These are phyloP conservation scores for Trichoderma cornu-damae DNA, from an alignment of 2,329 filamentous ascomycete species.

Conservation along the genomic window DNA sequence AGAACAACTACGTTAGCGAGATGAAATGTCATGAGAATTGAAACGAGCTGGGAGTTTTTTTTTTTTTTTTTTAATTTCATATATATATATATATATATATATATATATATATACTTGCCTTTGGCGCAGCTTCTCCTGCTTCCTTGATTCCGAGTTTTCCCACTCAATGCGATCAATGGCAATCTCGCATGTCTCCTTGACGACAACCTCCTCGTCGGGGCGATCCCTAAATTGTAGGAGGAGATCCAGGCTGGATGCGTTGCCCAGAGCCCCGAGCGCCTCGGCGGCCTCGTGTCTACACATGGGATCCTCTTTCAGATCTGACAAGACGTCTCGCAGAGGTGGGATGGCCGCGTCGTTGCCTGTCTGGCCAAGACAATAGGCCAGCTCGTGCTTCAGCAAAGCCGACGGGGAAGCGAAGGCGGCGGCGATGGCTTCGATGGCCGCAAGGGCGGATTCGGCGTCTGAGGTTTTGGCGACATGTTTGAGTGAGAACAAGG, in stretches of 20 bases:
- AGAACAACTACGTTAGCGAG: conserved; percentile 28
- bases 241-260: conserved; percentile 66
- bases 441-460: conserved; percentile 48
- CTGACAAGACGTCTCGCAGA: conserved; percentile 67
- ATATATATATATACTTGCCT: conserved; percentile 62
- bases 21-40: conserved; percentile 19
- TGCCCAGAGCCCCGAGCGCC: conserved; percentile 81
- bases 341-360: conserved; percentile 69
- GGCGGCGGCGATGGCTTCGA: conserved; percentile 80
- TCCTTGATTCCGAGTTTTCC: conserved; percentile 71
- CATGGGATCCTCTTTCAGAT: conserved; percentile 86
- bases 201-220: conserved; percentile 67
- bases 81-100: no score
- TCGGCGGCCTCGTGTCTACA: conserved; percentile 95
- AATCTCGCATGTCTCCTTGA: conserved; percentile 96
- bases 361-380: conserved; percentile 88
- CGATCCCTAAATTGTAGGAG: conserved; percentile 71
- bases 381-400: conserved; percentile 93
- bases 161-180: conserved; percentile 91
- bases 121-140: conserved; percentile 70
- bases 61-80: no score
- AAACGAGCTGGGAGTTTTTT: background rate
- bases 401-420: conserved; percentile 82
- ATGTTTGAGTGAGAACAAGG: conserved; percentile 96
- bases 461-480: conserved; percentile 67